phyloP scores from a whole-genome alignment of 129 eudicot species.

The Logfia minima region DNA sequence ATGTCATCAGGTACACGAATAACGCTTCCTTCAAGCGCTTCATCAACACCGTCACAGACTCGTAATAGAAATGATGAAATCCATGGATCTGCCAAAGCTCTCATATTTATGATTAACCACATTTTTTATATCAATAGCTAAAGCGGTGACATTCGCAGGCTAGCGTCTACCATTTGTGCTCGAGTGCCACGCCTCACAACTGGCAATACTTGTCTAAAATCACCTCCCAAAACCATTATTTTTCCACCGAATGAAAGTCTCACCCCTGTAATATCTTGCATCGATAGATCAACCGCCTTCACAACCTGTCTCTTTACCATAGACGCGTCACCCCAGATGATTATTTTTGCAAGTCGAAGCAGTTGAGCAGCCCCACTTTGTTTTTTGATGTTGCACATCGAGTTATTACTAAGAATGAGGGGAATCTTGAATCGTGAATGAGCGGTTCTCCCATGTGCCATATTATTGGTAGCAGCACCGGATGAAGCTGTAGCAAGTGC shows the following conservation, averaged over 20 bases:
- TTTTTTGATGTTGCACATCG: background rate
- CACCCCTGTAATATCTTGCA: background rate
- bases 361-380: background rate
- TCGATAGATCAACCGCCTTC: background rate
- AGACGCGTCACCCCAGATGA: background rate
- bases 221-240: background rate
- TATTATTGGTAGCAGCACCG: background rate
- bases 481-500: slow-evolving; percentile 9
- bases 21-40: too few relatives aligned
- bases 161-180: too few relatives aligned
- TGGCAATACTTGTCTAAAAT: background rate
- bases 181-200: background rate
- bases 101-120: too few relatives aligned
- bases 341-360: background rate
- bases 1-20: too few relatives aligned
- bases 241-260: background rate
- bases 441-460: background rate
- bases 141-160: too few relatives aligned
- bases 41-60: too few relatives aligned
- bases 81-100: too few relatives aligned
- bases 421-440: slow-evolving; percentile 1
- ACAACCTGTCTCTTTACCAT: background rate
- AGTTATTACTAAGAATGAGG: background rate
- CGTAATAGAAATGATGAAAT: too few relatives aligned
- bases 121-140: too few relatives aligned